Evolutionary conservation across 202 grass and related monocot species (phyloP), one percentile per base, ranked within the genome.

Genomic region (Eragrostis tef): DNA sequence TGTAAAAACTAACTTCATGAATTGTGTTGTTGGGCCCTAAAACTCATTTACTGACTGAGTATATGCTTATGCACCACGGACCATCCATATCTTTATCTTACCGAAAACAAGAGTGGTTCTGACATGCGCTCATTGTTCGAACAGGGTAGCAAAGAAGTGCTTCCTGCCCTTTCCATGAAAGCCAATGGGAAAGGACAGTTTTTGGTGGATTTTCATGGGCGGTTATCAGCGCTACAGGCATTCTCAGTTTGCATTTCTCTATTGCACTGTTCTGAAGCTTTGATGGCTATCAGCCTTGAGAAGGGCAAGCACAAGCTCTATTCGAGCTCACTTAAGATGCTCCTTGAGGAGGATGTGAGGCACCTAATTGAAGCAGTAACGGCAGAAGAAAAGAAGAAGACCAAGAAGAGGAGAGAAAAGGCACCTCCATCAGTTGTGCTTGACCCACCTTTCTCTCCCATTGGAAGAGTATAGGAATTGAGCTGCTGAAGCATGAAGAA

Each of bases 161-260:
- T 94, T 62, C 92, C 95, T 43, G 88, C 83, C 31, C 15, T 98
- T 44, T 93, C 84, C 54, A 86, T 98, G 87, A 86, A 86, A 79
- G 63, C 72, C 24, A 88, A 91, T 5, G 86, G 90, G 46, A 79
- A 80, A 83, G 90, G 80, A 21, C 88, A 91, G 65, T 83, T 93
- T 61, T 73, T 92, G 70, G 88, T 98, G 58, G 79, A 98, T 89
- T 98, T 98, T 79, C 95, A 98, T 6, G 95, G 88, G 1, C 88
- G 78, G 63, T 68, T 98, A 82, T 98, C 94, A 42, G 89, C 73
- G 2, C 25, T 94, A 67, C 94, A 98, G 74, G 94, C 94, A 25
- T 98, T 98, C 82, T 94, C 92, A 15, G 83, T 89, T 60, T 98
- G 94, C 75, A 90, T 98, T 41, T 87, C 94, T 27, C n/a, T 93